phyloP scores from a whole-genome alignment of 1,284 basidiomycete genomes.

The Cryptococcus sp. region DNA sequence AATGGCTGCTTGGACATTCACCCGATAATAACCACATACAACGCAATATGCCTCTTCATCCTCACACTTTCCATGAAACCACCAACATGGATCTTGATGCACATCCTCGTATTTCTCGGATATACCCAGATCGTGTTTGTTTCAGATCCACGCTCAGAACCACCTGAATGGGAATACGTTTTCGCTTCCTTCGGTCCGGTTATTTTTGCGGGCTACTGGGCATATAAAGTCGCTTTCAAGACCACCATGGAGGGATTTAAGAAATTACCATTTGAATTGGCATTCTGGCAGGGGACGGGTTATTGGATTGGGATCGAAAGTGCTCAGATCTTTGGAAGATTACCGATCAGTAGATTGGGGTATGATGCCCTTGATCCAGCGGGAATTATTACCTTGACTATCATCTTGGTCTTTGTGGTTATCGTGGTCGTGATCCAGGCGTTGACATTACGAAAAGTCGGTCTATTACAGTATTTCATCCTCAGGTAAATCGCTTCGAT shows the following conservation, averaged over 20 bases:
- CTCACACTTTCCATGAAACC: constrained; percentile 32
- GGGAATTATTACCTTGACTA: constrained; percentile 27
- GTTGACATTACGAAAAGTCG: constrained; percentile 27
- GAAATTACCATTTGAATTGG: constrained; percentile 29
- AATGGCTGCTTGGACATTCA: constrained; percentile 34
- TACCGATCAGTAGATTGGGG: constrained; percentile 37
- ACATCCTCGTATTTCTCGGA: constrained; percentile 29
- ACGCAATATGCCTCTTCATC: constrained; percentile 31
- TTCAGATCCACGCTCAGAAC: constrained; percentile 21
- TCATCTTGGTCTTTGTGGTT: constrained; percentile 25
- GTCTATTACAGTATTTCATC: constrained; percentile 37
- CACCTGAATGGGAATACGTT: constrained; percentile 35
- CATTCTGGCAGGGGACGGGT: constrained; percentile 41
- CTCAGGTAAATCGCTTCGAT: constrained; percentile 16
- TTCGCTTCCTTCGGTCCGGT: constrained; percentile 25
- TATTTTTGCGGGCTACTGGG: constrained; percentile 35
- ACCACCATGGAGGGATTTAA: constrained; percentile 29
- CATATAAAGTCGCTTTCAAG: constrained; percentile 31
- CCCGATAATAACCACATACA: constrained; percentile 34
- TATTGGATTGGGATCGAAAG: constrained; percentile 44
- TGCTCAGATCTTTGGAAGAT: constrained; percentile 33
- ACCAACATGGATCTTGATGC: constrained; percentile 20
- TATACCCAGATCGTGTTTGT: constrained; percentile 36
- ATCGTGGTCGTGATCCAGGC: constrained; percentile 34
- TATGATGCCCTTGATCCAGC: constrained; percentile 28